Conservation (phyloP, 2,329 filamentous ascomycete species). For the Fusarium tjaetaba region DNA sequence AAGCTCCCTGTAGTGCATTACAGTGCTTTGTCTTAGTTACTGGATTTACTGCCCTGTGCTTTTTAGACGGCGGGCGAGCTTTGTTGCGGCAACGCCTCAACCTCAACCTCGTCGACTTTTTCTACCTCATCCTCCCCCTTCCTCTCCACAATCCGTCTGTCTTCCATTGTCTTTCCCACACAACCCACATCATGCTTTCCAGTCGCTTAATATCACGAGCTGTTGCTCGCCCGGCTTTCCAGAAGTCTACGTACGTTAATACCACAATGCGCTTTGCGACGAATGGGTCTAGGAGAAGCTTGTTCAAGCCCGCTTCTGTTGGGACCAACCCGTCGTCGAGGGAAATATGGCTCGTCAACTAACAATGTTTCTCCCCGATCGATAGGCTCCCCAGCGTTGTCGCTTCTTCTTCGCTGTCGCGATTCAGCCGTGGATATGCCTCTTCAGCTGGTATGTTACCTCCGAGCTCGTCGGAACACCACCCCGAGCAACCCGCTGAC, state of each 20-base stretch:
- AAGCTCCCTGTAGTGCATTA: conserved; percentile 36
- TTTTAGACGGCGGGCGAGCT: conserved; percentile 38
- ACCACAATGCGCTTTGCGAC: conserved; percentile 11
- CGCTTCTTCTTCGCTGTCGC: conserved; percentile 56
- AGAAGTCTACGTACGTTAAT: conserved; percentile 61
- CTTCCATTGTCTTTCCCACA: conserved; percentile 43
- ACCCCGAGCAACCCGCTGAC: conserved; percentile 33
- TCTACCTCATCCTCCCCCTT: conserved; percentile 31
- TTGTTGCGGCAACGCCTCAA: conserved; percentile 41
- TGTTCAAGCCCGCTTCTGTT: conserved; percentile 25
- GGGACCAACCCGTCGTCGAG: conserved; percentile 1
- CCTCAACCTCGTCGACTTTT: conserved; percentile 40
- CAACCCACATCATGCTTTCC: conserved; percentile 62
- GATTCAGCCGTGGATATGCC: conserved; percentile 68
- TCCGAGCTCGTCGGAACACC: conserved; percentile 16
- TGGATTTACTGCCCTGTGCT: conserved; percentile 28
- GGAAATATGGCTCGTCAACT: conserved; percentile 40
- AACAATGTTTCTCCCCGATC: conserved; percentile 18
- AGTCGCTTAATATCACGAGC: conserved; percentile 69
- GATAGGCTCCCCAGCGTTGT: conserved; percentile 61
- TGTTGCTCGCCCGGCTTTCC: conserved; percentile 66
- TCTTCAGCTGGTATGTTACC: conserved; percentile 63
- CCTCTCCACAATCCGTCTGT: conserved; percentile 30
- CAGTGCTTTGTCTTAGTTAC: not conserved
- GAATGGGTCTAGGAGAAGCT: conserved; percentile 10